phyloP scores from a whole-genome alignment of 2,329 filamentous ascomycete species.

The Aureobasidium pullulans region DNA sequence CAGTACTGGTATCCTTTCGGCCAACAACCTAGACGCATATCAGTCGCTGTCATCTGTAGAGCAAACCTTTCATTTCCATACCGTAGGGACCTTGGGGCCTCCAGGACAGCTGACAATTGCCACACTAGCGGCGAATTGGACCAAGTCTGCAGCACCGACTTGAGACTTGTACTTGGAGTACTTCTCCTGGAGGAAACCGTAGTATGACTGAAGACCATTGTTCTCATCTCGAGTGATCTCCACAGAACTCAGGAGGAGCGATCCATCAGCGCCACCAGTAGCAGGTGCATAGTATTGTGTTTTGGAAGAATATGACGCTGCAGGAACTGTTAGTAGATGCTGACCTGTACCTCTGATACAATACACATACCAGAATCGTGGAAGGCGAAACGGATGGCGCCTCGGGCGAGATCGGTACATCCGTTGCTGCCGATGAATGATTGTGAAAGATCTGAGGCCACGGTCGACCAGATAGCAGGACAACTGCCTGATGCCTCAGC shows the following conservation, averaged over 20 bases:
- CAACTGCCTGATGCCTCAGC: constrained; percentile 16
- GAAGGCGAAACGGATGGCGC: constrained; percentile 29
- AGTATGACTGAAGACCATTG: constrained; percentile 27
- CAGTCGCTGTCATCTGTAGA: neutral
- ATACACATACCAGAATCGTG: constrained; percentile 31
- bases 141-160: constrained; percentile 47
- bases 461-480: constrained; percentile 24
- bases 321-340: neutral
- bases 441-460: constrained; percentile 25
- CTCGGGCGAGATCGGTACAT: constrained; percentile 27
- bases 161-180: constrained; percentile 22
- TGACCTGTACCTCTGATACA: neutral
- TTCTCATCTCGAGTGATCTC: constrained; percentile 35
- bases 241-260: constrained; percentile 34
- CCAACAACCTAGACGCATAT: constrained; percentile 36
- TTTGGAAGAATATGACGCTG: constrained; percentile 19
- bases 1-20: constrained; percentile 29
- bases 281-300: constrained; percentile 21
- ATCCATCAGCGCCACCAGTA: constrained; percentile 42
- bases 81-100: constrained; percentile 41
- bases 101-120: constrained; percentile 45
- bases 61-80: neutral
- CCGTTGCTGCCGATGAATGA: constrained; percentile 22
- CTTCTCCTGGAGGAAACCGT: constrained; percentile 32
- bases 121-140: constrained; percentile 37